Evolutionary conservation across 2,329 filamentous ascomycete genomes (phyloP), one percentile per base, ranked within the genome.

Genomic region (Aspergillus sp.): DNA sequence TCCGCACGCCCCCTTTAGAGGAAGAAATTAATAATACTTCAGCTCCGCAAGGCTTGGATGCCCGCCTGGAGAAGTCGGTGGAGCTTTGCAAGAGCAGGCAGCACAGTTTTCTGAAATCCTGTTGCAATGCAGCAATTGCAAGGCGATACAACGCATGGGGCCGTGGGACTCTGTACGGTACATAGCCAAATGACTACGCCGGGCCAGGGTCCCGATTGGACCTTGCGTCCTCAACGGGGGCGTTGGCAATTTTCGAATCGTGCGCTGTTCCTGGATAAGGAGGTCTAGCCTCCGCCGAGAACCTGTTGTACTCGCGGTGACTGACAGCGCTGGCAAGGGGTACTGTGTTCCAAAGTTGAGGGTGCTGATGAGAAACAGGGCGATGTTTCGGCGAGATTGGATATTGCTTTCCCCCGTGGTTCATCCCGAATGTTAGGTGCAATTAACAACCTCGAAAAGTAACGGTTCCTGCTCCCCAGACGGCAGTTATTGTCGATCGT

Each of bases 31-130:
- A 31, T 15, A 19, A 46, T 46, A 46, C 21, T 48, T 48, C 27
- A 21, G 15, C 31, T 19, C 14, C n/a, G 41, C 48, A n/a, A 40
- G 27, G 31, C 27, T 23, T 23, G 6, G n/a, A 17, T 19, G 27
- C 31, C n/a, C 17, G 11, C 15, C 17, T 17, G 14, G 44, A 15
- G 14, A 46, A 23, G 12, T n/a, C 25, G 9, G 50, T 58, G 56
- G 44, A 45, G 49, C 33, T 21, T 48, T 15, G 14, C n/a, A 43
- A 51, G 19, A 44, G 21, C 43, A 58, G 56, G 56, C 56, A 58
- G 45, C 56, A 58, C 23, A 50, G 43, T 58, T 58, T 33, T 47
- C 7, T 52, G 14, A 21, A 12, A 39, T 56, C 35, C 23, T 35
- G 31, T 7, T 44, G 53, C 31, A 11, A 12, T 31, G 6, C 48